Percentiles rank a stretch among this genome's conserved stretches.
Conservation (phyloP, 176 grass and related monocot genomes). For the Oryza coarctata region DNA sequence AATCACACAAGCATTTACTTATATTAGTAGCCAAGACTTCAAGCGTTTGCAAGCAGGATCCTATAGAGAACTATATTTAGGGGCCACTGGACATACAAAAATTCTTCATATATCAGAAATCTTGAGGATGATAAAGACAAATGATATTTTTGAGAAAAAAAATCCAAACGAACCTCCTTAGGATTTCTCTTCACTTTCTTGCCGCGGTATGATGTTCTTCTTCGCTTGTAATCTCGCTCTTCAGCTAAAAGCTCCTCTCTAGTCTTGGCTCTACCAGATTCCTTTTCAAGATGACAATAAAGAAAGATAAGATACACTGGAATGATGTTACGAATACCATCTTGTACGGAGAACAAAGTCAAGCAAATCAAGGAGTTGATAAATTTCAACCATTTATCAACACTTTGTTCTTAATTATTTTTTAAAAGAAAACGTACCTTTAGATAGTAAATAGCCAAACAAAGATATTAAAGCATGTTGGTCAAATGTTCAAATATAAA, state of each 20-base stretch:
- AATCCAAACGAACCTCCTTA: conserved; percentile 63
- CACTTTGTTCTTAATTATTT: conserved; percentile 2
- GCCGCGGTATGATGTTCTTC: conserved; percentile 89
- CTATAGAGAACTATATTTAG: background rate
- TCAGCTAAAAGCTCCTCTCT: conserved; percentile 94
- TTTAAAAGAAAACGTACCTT: background rate
- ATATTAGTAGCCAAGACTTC: background rate
- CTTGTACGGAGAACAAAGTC: background rate
- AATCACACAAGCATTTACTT: background rate
- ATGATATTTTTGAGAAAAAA: conserved; percentile 21
- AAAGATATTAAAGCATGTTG: conserved; percentile 1
- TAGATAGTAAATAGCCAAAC: conserved; percentile 20
- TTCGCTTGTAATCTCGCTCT: conserved; percentile 97
- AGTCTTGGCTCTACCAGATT: conserved; percentile 67
- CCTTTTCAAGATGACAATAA: conserved; percentile 38
- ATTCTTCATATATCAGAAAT: background rate
- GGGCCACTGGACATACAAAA: background rate
- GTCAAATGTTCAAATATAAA: conserved; percentile 1
- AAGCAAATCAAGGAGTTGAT: background rate
- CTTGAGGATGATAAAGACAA: conserved; percentile 6
- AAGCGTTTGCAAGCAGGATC: background rate
- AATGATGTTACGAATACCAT: background rate
- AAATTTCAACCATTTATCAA: conserved; percentile 17
- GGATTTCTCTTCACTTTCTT: conserved; percentile 88
- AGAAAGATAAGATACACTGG: background rate